Evolutionary conservation across 2,329 filamentous ascomycete species (phyloP).

Genomic region (Zopfia rhizophila): DNA sequence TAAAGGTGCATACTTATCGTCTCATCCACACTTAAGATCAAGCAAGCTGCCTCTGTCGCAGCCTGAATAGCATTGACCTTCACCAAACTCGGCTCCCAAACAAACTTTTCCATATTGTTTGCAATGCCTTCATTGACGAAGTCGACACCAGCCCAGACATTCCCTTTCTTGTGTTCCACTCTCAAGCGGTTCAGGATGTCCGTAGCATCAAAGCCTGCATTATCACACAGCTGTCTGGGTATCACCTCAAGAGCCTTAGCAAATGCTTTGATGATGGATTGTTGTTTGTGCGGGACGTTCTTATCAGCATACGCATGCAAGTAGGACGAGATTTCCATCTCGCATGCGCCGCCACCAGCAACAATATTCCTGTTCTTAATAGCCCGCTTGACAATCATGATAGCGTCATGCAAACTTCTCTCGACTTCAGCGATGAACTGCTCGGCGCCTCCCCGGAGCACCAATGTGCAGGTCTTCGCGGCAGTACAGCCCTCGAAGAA

Average conservation of each 20-base stretch:
- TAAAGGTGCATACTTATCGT: conserved; percentile 76
- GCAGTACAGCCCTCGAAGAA: conserved; percentile 96
- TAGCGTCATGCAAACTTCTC: conserved; percentile 96
- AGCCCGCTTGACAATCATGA: conserved; percentile 99
- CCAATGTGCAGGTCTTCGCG: conserved; percentile 95
- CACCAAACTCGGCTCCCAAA: conserved; percentile 96
- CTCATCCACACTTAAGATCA: conserved; percentile 97
- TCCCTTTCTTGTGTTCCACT: conserved; percentile 94
- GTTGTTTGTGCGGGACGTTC: conserved; percentile 93
- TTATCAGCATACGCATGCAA: conserved; percentile 92
- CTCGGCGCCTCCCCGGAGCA: conserved; percentile 94
- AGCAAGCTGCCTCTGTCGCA: conserved; percentile 91
- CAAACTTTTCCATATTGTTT: conserved; percentile 94
- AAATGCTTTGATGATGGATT: conserved; percentile 96
- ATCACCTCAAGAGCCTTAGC: conserved; percentile 98
- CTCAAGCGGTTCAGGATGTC: conserved; percentile 97
- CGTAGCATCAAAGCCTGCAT: conserved; percentile 97
- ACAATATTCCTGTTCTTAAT: conserved; percentile 96
- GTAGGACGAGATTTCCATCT: conserved; percentile 97
- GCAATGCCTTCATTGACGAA: conserved; percentile 91
- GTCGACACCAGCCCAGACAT: conserved; percentile 95
- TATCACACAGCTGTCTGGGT: conserved; percentile 96
- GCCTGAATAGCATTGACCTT: conserved; percentile 98
- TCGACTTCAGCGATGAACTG: conserved; percentile 99
- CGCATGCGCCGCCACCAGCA: conserved; percentile 89